Base-by-base conservation (phyloP, 345 rosid species). In the Citropsis articulata region DNA sequence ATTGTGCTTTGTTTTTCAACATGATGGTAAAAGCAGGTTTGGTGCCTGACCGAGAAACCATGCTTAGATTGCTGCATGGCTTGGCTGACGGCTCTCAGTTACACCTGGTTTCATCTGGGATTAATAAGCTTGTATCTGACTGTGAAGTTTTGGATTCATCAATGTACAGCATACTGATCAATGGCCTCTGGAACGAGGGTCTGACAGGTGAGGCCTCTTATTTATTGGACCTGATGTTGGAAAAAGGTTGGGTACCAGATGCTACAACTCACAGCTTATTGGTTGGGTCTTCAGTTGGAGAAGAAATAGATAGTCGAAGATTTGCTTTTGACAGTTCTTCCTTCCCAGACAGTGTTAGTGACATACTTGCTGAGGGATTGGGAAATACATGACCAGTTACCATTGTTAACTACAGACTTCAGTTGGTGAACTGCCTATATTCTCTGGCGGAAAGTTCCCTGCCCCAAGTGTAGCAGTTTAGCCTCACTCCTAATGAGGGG, bases 231-330 rank as follows among this genome's bases (percentile, higher is more conserved):
- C 38, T 68, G 61, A 89, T 88, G 92, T 76, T 89, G 82, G 89
- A 84, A 81, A 89, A 68, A 76, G 90, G 89, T 69, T 89, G 88
- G 88, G 81, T 88, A 9, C 91, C 90, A 0, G 86, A 85, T 85
- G 77, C 85, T 61, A 57, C 62, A 24, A 85, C 87, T 35, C 93
- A 89, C 62, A n/a, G 81, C 25, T 83, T 82, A 82, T 77, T 89
- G 78, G 78, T 86, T 64, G 88, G 89, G 31, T 82, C 82, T n/a
- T 48, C 28, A 77, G 57, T 50, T 59, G 31, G 33, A 31, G 80
- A 81, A 75, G 83, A 76, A 78, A 80, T 33, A 62, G 53, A 74
- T 28, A 60, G 67, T 55, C 62, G 69, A 79, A 61, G 24, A 21
- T 45, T 45, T 68, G 57, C 24, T 0, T 40, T 18, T 77, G 81